Evolutionary conservation across 2,329 filamentous ascomycete species (phyloP), one percentile per base, ranked within the genome.

Genomic region (Arthrobotrys megalospora): DNA sequence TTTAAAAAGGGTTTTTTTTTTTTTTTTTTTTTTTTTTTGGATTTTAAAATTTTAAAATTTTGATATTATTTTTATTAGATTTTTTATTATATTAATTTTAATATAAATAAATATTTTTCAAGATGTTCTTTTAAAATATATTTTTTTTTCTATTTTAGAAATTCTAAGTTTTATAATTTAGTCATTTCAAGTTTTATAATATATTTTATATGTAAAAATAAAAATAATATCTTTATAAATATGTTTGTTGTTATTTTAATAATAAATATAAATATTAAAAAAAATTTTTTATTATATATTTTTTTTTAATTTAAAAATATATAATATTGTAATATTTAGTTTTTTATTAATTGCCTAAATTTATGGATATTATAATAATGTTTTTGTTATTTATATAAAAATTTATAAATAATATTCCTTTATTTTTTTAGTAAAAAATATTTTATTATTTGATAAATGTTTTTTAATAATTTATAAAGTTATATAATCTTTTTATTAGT

Each of bases 221-320:
- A n/a, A 14, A n/a, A n/a, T 45, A 45, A n/a, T 45, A n/a, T 45
- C n/a, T 45, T 45, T 12, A 45, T 45, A 45, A 45, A 45, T 45
- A 45, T 14, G n/a, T 45, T n/a, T 45, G n/a, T n/a, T n/a, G n/a
- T 45, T 45, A 45, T 34, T 32, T 32, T 58, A 58, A 32, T 58
- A 58, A 36, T 32, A 36, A 58, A n/a, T 16, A 28, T 58, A 32
- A 58, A 58, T 32, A 12, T 36, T 7, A 32, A 36, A 36, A 14
- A 36, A 7, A 36, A 5, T 34, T 32, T 16, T 32, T 58, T 32
- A 36, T 32, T 34, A 7, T 8, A 36, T 14, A 16, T 58, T 58
- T 32, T 58, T 32, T 58, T 32, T 58, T 32, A n/a, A 58, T 58
- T 36, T 58, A 58, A n/a, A 34, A 58, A n/a, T 32, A 58, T 32